These are phyloP conservation scores for Myotisia sp. DNA, from an alignment of 2,329 filamentous ascomycete genomes.

Conservation along the genomic window DNA sequence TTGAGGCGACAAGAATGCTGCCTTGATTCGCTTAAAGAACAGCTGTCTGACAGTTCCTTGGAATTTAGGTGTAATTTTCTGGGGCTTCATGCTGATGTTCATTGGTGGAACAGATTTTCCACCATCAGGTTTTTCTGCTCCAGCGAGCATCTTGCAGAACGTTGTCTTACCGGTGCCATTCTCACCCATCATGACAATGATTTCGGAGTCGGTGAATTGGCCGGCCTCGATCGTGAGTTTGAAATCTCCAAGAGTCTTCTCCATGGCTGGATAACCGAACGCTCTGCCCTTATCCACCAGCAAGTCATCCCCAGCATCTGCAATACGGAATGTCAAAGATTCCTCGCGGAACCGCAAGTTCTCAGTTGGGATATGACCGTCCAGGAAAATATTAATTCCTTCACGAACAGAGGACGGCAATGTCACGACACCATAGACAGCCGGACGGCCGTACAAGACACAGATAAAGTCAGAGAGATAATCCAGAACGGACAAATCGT, in stretches of 20 bases:
- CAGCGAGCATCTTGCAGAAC: conserved; percentile 91
- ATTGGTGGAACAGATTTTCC: conserved; percentile 68
- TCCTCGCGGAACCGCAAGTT: conserved; percentile 97
- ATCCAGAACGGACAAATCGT: conserved; percentile 95
- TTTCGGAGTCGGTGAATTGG: conserved; percentile 92
- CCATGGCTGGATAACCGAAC: conserved; percentile 79
- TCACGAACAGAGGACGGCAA: conserved; percentile 90
- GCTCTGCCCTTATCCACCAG: conserved; percentile 68
- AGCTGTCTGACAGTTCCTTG: conserved; percentile 91
- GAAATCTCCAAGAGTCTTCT: conserved; percentile 85
- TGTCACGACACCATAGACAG: conserved; percentile 94
- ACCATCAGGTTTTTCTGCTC: conserved; percentile 79
- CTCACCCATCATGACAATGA: conserved; percentile 99
- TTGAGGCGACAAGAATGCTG: conserved; percentile 86
- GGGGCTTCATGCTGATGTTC: conserved; percentile 98
- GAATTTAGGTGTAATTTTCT: conserved; percentile 98
- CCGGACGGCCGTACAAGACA: conserved; percentile 87
- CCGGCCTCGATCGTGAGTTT: conserved; percentile 67
- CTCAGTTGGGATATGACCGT: conserved; percentile 94
- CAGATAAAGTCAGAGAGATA: conserved; percentile 98
- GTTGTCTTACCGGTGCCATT: conserved; percentile 99
- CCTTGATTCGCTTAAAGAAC: conserved; percentile 99
- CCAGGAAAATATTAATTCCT: conserved; percentile 98
- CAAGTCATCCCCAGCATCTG: conserved; percentile 80
- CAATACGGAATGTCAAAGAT: conserved; percentile 86